Percentiles rank a stretch among this genome's conserved stretches.
Evolutionary conservation across 192 early-diverging fungal genomes (phyloP).

Genomic region (Ambispora gerdemannii): DNA sequence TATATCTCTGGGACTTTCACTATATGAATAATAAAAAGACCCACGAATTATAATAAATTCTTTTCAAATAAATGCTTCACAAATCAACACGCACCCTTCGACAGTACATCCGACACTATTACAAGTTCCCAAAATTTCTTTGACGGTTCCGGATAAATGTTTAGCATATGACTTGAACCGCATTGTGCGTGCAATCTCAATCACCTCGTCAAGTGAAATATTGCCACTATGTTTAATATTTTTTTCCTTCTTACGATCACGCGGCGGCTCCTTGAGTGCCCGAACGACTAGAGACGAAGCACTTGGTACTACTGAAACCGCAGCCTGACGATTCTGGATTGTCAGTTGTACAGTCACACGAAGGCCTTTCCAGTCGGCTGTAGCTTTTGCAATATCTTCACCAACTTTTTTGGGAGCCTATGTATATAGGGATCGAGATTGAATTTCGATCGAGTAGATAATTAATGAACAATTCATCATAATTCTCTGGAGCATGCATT

Average conservation of each 20-base stretch:
- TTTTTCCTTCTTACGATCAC: constrained; percentile 99
- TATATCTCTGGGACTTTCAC: constrained; percentile 87
- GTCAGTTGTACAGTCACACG: constrained; percentile 97
- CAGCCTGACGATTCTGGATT: constrained; percentile 99
- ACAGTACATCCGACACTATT: constrained; percentile 98
- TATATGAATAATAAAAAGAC: background rate
- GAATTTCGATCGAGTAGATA: background rate
- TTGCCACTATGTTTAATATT: constrained; percentile 99
- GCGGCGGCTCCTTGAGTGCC: constrained; percentile 94
- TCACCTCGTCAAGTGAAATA: constrained; percentile 88
- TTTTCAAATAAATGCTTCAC: background rate
- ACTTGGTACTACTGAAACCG: constrained; percentile 92
- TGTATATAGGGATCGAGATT: background rate
- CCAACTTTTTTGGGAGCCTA: constrained; percentile 99
- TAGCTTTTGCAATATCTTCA: constrained; percentile 99
- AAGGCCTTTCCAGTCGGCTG: constrained; percentile 98
- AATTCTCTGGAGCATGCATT: background rate
- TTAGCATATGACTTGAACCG: constrained; percentile 92
- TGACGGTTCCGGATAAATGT: constrained; percentile 91
- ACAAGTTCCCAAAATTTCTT: constrained; percentile 93
- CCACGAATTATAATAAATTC: background rate
- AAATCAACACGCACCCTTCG: constrained; percentile 52
- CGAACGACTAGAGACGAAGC: constrained; percentile 95
- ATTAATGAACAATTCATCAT: constrained; percentile 40
- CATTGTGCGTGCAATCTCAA: constrained; percentile 96